Conservation (phyloP, 108 stramenopile genomes). For the Aureococcus anophagefferens region DNA sequence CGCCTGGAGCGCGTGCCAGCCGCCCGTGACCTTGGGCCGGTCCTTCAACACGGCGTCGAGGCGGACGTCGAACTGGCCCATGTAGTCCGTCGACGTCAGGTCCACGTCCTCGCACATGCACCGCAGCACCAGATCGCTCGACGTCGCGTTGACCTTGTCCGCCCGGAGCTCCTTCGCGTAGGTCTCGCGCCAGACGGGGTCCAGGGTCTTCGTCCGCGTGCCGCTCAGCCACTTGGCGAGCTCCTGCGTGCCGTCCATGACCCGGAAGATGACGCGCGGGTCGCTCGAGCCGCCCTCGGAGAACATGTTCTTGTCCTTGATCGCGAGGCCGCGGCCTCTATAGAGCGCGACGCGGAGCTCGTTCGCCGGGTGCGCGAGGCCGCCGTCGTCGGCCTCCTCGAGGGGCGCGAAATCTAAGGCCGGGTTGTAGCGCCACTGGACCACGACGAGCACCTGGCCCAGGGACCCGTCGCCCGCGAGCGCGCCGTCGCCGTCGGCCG, state of each 20-base stretch:
- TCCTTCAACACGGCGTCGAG: not conserved
- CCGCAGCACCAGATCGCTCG: not conserved
- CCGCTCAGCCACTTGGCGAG: not conserved
- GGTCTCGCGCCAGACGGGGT: constrained; percentile 7
- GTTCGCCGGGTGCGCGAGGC: not conserved
- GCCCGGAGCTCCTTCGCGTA: not conserved
- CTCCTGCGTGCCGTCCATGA: not conserved
- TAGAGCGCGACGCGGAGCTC: constrained; percentile 3
- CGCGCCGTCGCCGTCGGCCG: not conserved
- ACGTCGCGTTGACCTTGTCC: no score
- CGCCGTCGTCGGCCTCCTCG: not conserved
- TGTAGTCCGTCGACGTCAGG: constrained; percentile 4
- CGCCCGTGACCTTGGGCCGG: not conserved
- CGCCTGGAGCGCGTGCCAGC: constrained; percentile 1
- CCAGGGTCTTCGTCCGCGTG: constrained; percentile 1
- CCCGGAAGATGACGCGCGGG: not conserved
- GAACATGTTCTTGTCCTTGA: constrained; percentile 23
- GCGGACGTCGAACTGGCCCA: not conserved
- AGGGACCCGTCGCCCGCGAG: no score
- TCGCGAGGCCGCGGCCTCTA: constrained; percentile 2
- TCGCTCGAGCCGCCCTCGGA: constrained; percentile 9
- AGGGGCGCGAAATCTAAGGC: not conserved
- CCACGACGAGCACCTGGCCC: no score
- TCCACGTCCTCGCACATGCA: constrained; percentile 7
- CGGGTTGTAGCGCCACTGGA: not conserved